Evolutionary conservation across 2,329 filamentous ascomycete species (phyloP).

Genomic region (Penicillium hesseltinei): DNA sequence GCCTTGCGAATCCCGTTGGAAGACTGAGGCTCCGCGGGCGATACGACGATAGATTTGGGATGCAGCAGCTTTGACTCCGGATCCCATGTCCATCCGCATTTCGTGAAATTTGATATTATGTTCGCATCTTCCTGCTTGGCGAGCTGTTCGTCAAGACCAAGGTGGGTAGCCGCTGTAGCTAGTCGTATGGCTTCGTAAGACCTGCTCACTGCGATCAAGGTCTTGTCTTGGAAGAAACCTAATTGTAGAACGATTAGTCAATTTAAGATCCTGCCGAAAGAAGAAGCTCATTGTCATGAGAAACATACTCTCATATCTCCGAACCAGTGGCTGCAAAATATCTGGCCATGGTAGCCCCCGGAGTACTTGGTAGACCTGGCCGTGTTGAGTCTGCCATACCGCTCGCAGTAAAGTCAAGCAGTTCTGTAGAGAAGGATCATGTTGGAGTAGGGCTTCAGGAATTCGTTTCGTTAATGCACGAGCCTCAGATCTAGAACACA

Average conservation of each 20-base stretch:
- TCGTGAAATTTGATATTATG: conserved; percentile 34
- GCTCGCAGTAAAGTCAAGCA: conserved; percentile 38
- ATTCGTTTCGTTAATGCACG: conserved; percentile 40
- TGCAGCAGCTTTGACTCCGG: conserved; percentile 32
- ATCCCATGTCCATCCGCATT: conserved; percentile 42
- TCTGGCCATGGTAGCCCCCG: conserved; percentile 37
- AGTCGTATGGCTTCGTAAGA: conserved; percentile 43
- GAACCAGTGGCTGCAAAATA: conserved; percentile 30
- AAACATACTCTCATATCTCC: conserved; percentile 37
- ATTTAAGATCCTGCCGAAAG: neutral
- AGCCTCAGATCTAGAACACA: conserved; percentile 36
- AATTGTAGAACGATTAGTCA: neutral
- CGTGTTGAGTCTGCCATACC: conserved; percentile 39
- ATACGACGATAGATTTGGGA: conserved; percentile 31
- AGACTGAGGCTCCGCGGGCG: conserved; percentile 11
- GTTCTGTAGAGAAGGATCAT: conserved; percentile 35
- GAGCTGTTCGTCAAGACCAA: conserved; percentile 34
- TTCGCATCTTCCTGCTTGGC: conserved; percentile 29
- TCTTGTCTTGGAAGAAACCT: conserved; percentile 42
- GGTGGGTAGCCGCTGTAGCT: conserved; percentile 35
- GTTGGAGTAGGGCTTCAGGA: conserved; percentile 30
- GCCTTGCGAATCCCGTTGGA: conserved; percentile 33
- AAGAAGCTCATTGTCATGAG: neutral
- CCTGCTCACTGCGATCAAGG: conserved; percentile 38
- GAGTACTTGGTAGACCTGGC: conserved; percentile 37